Conservation (phyloP, 1,284 basidiomycete species). For the Ceratobasidium sp. region DNA sequence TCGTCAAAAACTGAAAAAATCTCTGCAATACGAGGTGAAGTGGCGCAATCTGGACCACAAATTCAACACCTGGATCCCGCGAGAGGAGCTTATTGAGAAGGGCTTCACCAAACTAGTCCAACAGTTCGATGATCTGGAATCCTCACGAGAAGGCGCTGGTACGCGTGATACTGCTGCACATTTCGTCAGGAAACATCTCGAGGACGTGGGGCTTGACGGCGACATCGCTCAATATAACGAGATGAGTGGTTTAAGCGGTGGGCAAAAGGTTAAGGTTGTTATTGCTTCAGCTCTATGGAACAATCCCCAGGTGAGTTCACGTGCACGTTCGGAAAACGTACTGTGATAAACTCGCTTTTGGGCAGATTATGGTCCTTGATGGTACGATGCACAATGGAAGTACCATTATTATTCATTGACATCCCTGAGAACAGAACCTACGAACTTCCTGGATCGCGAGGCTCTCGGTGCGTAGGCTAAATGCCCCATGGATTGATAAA, state of each 20-base stretch:
- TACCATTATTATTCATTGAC: not conserved
- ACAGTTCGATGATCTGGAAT: slow-evolving; percentile 97
- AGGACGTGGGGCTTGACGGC: slow-evolving; percentile 95
- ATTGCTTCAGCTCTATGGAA: slow-evolving; percentile 96
- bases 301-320: slow-evolving; percentile 77
- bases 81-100: slow-evolving; percentile 88
- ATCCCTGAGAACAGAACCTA: slow-evolving; percentile 81
- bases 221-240: slow-evolving; percentile 98
- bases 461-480: slow-evolving; percentile 65
- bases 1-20: slow-evolving; percentile 97
- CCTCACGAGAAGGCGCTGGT: slow-evolving; percentile 92
- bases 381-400: slow-evolving; percentile 11
- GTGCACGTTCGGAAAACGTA: not conserved
- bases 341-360: not conserved
- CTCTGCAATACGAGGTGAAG: slow-evolving; percentile 96
- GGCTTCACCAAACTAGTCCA: slow-evolving; percentile 93
- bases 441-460: slow-evolving; percentile 95
- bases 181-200: slow-evolving; percentile 87
- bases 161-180: slow-evolving; percentile 82
- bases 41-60: slow-evolving; percentile 95
- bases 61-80: slow-evolving; percentile 93
- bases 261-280: slow-evolving; percentile 98
- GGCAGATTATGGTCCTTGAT: slow-evolving; percentile 47
- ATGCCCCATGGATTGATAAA: not conserved
- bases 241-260: slow-evolving; percentile 89